These are phyloP conservation scores for Calophaca sinica DNA, from an alignment of 306 rosid genomes.

Conservation along the genomic window DNA sequence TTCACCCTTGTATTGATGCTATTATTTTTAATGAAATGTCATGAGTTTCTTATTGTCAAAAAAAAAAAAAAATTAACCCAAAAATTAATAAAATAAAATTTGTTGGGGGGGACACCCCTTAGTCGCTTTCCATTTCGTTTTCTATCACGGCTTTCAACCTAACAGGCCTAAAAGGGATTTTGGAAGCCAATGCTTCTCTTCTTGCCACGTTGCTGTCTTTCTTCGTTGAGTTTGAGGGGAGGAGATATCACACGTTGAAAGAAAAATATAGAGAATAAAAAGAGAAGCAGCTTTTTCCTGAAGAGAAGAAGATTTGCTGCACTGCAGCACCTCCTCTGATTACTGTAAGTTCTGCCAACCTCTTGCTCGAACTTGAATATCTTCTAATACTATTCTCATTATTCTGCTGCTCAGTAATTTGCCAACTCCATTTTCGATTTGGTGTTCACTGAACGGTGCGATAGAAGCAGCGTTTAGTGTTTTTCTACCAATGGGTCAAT, in stretches of 20 bases:
- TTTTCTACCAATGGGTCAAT: background rate
- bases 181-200: too few species aligned
- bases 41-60: too few species aligned
- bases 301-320: background rate
- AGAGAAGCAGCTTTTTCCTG: background rate
- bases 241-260: background rate
- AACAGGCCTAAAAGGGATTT: too few species aligned
- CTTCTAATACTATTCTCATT: background rate
- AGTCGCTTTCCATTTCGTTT: too few species aligned
- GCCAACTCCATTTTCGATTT: background rate
- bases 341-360: background rate
- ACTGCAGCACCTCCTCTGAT: background rate
- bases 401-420: background rate
- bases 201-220: background rate
- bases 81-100: too few species aligned
- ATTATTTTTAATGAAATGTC: too few species aligned
- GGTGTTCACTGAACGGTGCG: background rate
- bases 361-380: background rate
- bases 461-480: conserved; percentile 5
- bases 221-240: background rate
- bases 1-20: too few species aligned
- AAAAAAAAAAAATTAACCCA: too few species aligned
- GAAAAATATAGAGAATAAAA: background rate
- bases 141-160: too few species aligned
- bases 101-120: too few species aligned